These are phyloP conservation scores for Metschnikowia borealis DNA, from an alignment of 805 yeast genomes.

Conservation along the genomic window DNA sequence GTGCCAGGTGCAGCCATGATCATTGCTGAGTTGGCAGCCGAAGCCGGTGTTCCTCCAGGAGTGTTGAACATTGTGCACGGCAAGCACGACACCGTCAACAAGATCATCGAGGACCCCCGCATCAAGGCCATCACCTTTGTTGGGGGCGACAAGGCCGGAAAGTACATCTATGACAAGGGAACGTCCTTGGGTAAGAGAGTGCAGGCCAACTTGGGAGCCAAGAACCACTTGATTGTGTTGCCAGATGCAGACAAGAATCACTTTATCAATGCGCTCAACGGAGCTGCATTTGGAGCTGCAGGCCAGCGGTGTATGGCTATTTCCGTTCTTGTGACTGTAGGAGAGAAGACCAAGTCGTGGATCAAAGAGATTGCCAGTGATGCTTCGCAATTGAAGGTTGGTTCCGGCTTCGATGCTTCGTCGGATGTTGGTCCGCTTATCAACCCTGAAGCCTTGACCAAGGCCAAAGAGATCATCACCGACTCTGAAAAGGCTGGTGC, in stretches of 20 bases:
- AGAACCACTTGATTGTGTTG: constrained; percentile 68
- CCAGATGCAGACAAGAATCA: constrained; percentile 69
- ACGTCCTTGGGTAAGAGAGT: constrained; percentile 68
- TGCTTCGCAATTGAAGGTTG: constrained; percentile 54
- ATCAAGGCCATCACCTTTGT: constrained; percentile 76
- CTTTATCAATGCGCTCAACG: constrained; percentile 60
- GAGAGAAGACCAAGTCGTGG: constrained; percentile 57
- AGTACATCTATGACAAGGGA: constrained; percentile 65
- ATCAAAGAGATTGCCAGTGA: constrained; percentile 53
- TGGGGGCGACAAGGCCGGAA: constrained; percentile 76
- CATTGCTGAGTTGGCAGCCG: constrained; percentile 63
- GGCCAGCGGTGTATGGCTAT: constrained; percentile 84
- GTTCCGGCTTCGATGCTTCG: constrained; percentile 61
- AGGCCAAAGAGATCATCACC: constrained; percentile 53
- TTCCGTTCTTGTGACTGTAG: constrained; percentile 69
- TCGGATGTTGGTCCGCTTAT: constrained; percentile 73
- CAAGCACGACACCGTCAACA: constrained; percentile 66
- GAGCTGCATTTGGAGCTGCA: constrained; percentile 82
- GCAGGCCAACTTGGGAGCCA: constrained; percentile 76
- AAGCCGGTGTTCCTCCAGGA: constrained; percentile 76
- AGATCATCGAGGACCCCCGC: constrained; percentile 65
- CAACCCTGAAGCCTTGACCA: constrained; percentile 52
- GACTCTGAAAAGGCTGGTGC: constrained; percentile 61
- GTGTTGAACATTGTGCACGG: constrained; percentile 73
- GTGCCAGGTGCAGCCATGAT: constrained; percentile 81